phyloP scores from a whole-genome alignment of 202 grass and related monocot genomes.

The Saccharum hybrid region DNA sequence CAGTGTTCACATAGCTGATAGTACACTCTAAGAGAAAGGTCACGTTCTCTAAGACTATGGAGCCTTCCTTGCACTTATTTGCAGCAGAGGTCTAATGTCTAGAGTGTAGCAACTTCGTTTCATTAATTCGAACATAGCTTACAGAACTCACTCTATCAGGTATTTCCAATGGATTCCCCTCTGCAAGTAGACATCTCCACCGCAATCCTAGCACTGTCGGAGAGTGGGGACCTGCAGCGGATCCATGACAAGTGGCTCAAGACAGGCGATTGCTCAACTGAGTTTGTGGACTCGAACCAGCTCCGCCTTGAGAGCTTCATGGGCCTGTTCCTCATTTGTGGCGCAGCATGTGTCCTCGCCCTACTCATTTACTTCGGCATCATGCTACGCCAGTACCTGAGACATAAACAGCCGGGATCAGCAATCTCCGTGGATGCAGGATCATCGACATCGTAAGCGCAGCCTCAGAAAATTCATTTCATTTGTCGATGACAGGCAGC shows the following conservation, averaged over 20 bases:
- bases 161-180: slow-evolving; percentile 85
- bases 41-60: neutral
- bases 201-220: slow-evolving; percentile 78
- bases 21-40: neutral
- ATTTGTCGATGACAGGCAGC: slow-evolving; percentile 61
- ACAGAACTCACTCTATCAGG: slow-evolving; percentile 50
- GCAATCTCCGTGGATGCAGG: slow-evolving; percentile 12
- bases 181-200: slow-evolving; percentile 87
- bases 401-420: neutral
- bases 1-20: neutral
- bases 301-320: slow-evolving; percentile 80
- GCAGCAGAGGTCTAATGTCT: slow-evolving; percentile 1
- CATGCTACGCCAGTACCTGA: slow-evolving; percentile 53
- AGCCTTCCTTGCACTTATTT: slow-evolving; percentile 28
- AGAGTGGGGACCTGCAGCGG: slow-evolving; percentile 88
- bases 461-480: slow-evolving; percentile 61
- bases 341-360: slow-evolving; percentile 56
- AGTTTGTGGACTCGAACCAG: slow-evolving; percentile 65
- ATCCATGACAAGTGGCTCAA: slow-evolving; percentile 91
- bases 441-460: slow-evolving; percentile 10
- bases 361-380: slow-evolving; percentile 66
- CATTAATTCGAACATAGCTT: slow-evolving; percentile 13
- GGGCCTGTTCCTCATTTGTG: slow-evolving; percentile 87
- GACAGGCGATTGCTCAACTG: slow-evolving; percentile 39
- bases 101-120: neutral